A percentile compares a stretch with the other conserved stretches of the same genome.
Evolutionary conservation across 1,284 basidiomycete genomes (phyloP).

Genomic region (Austroboletus niveus): DNA sequence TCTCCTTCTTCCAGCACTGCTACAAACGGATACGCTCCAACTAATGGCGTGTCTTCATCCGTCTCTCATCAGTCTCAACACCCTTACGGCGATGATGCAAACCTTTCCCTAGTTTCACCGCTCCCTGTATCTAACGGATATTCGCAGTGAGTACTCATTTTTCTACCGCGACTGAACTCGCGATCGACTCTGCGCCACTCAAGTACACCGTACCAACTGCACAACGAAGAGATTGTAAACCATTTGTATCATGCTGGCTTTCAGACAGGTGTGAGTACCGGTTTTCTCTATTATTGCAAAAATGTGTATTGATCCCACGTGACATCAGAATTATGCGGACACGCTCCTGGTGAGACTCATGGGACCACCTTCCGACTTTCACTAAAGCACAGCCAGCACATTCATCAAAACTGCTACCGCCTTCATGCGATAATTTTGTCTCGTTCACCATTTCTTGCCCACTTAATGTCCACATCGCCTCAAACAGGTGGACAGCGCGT

Average conservation of each 20-base stretch:
- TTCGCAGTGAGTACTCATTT: constrained; percentile 41
- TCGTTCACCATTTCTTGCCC: constrained; percentile 81
- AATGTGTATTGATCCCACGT: constrained; percentile 10
- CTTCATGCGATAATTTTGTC: constrained; percentile 82
- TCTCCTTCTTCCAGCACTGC: constrained; percentile 22
- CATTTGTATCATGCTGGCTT: constrained; percentile 78
- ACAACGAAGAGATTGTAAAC: constrained; percentile 70
- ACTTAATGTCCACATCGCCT: constrained; percentile 77
- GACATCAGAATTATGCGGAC: constrained; percentile 72
- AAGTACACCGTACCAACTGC: constrained; percentile 51
- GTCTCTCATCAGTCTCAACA: constrained; percentile 21
- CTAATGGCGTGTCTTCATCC: constrained; percentile 22
- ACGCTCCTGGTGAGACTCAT: constrained; percentile 61
- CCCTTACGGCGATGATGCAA: constrained; percentile 20
- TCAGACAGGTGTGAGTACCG: constrained; percentile 66
- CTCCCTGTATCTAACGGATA: constrained; percentile 34
- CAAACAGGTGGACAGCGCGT: constrained; percentile 58
- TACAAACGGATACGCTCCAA: constrained; percentile 23
- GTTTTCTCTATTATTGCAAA: constrained; percentile 4
- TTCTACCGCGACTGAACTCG: neutral
- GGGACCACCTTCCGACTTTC: constrained; percentile 10
- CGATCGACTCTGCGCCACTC: constrained; percentile 14
- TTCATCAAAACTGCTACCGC: constrained; percentile 69
- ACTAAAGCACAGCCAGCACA: constrained; percentile 51
- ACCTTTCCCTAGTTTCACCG: constrained; percentile 22